Evolutionary conservation across 306 rosid species (phyloP).

Genomic region (Oxytropis ochrocephala): DNA sequence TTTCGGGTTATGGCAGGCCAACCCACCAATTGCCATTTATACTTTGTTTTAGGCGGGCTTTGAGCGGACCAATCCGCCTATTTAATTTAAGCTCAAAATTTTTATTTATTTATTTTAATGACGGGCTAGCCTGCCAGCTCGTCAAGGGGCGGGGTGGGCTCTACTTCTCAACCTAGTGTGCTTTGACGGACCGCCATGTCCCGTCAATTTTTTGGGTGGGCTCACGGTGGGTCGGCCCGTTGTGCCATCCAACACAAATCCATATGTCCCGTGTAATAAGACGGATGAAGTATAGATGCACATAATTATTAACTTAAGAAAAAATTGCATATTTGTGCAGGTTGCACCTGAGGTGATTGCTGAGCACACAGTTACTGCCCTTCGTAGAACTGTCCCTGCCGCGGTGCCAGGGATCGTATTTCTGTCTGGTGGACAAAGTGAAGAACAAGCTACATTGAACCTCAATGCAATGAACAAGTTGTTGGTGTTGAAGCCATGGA

Average conservation of each 20-base stretch:
- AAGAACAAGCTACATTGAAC: constrained; percentile 75
- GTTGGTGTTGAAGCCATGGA: constrained; percentile 81
- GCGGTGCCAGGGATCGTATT: constrained; percentile 85
- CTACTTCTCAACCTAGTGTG: too few species aligned
- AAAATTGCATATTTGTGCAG: constrained; percentile 24
- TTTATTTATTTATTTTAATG: too few species aligned
- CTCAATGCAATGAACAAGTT: constrained; percentile 74
- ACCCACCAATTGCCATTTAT: too few species aligned
- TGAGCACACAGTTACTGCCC: constrained; percentile 63
- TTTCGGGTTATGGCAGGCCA: too few species aligned
- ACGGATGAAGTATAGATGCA: not conserved
- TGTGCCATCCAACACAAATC: not conserved
- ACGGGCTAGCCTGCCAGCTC: too few species aligned
- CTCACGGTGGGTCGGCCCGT: too few species aligned
- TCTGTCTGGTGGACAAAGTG: constrained; percentile 90
- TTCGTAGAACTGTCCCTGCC: constrained; percentile 77
- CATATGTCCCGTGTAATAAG: not conserved
- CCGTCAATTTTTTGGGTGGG: too few species aligned
- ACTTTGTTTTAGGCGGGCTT: too few species aligned
- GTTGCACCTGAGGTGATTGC: constrained; percentile 70
- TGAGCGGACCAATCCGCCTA: too few species aligned
- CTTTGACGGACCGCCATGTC: too few species aligned
- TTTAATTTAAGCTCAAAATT: too few species aligned
- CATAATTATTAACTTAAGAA: not conserved
- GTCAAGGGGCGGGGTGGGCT: too few species aligned